Conservation (phyloP, 352 stramenopile species). For the Pythium sp. region DNA sequence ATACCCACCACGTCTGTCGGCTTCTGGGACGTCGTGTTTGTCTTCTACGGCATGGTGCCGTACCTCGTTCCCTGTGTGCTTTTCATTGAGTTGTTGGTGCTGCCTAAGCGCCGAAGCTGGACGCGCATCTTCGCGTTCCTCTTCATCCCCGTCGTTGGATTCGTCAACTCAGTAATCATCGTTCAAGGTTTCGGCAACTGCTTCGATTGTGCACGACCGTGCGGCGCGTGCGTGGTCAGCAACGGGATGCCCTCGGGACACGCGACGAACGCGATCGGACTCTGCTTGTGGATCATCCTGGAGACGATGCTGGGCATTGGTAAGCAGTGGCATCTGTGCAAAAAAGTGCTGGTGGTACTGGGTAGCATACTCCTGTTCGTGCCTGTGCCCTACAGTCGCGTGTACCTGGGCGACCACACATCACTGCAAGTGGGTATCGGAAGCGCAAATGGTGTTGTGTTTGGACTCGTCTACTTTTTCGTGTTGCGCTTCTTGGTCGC, state of each 20-base stretch:
- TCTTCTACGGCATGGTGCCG: conserved; percentile 54
- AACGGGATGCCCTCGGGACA: conserved; percentile 58
- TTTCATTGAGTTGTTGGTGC: conserved; percentile 39
- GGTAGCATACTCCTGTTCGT: conserved; percentile 31
- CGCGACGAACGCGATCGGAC: conserved; percentile 45
- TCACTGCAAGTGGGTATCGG: conserved; percentile 47
- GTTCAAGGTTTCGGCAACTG: conserved; percentile 42
- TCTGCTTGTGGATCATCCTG: conserved; percentile 48
- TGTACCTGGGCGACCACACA: conserved; percentile 62
- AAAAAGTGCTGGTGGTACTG: conserved; percentile 17
- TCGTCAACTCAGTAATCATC: conserved; percentile 37
- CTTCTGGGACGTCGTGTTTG: conserved; percentile 50
- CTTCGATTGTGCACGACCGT: conserved; percentile 40
- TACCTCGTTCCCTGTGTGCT: conserved; percentile 40
- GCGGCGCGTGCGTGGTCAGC: conserved; percentile 26
- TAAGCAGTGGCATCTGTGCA: conserved; percentile 17
- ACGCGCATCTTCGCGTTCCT: conserved; percentile 41
- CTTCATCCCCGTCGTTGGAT: conserved; percentile 43
- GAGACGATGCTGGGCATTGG: conserved; percentile 38
- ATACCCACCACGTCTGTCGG: conserved; percentile 26
- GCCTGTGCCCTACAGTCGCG: conserved; percentile 52
- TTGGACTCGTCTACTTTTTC: conserved; percentile 43
- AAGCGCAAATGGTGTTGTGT: conserved; percentile 31
- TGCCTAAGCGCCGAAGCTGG: conserved; percentile 33
- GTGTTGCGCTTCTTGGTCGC: conserved; percentile 35